Base-by-base conservation (phyloP, 2,329 filamentous ascomycete genomes). In the Clonostachys byssicola region DNA sequence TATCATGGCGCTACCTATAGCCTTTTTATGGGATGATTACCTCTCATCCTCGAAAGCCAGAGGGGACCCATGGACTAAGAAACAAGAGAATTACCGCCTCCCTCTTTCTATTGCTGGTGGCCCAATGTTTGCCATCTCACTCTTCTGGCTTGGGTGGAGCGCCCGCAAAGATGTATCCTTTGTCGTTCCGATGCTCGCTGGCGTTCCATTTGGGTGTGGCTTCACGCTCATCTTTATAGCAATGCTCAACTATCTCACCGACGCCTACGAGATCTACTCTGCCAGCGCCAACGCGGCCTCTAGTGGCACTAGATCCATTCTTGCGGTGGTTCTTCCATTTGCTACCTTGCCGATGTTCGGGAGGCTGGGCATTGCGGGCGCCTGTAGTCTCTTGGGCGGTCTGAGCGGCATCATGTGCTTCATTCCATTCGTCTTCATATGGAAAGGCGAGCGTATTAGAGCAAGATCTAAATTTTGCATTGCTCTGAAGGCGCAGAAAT, bases 251-350 rank as follows among this genome's bases (percentile, higher is more conserved):
- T 85, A 86, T 55, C 70, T 85, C 12, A 81, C 78, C 34, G 83
- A 86, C 54, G 81, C 83, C n/a, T 87, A 87, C 62, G 77, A 81
- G 52, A 74, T 82, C 41, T 86, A 79, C 55, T 80, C 82, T 43
- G 83, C 85, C 59, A 83, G 85, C 18, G 92, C 88, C 59, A 97
- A 78, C 41, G 92, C 94, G 59, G 86, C 74, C 45, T 95, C 70
- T 69, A 97, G 92, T 48, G 95, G 68, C 68, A 96, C 88, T 1
- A 92, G 94, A 46, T 94, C 94, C 87, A 89, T 97, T 64, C 95
- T 92, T 2, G 89, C 91, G 40, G 92, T 96, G 1, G 65, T 83
- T 2, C 67, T 86, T 42, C 82, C 82, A 5, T 67, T 86, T 16
- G 75, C 75, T 10, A 74, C 75, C 4, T 62, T 65, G 2, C 67